Base-by-base conservation (phyloP, 805 yeast genomes). In the Brettanomyces nanus region DNA sequence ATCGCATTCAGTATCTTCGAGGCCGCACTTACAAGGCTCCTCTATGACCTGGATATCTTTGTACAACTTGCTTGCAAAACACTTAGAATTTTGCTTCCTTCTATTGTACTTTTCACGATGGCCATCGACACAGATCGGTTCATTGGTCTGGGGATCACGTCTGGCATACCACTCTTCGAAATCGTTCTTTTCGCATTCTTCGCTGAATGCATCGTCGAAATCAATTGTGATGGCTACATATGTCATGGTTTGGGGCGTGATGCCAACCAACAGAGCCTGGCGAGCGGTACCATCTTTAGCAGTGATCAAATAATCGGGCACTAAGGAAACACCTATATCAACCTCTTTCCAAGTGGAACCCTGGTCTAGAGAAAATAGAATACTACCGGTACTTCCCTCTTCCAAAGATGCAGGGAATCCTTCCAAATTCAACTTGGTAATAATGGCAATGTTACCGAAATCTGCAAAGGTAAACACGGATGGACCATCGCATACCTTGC, bases 211-310 rank as follows among this genome's bases (percentile, higher is more conserved):
- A 2, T 66, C 62, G 1, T 73, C 47, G 47, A 84, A 80, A 49
- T 82, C 82, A 35, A 82, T 47, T 0, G 71, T 46, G 42, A 56
- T 62, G 3, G 56, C 42, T 21, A 54, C 58, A 4, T 36, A 27
- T 19, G 40, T 41, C 1, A 46, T 34, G 3, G 44, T 45, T 10
- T 40, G 39, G 3, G 39, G 40, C n/a, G 45, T 46, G 1, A 59
- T 27, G 4, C 84, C 85, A 14, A 63, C 49, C 3, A 80, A 37
- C 13, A 80, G 44, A 45, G 85, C 75, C 38, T 69, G 71, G 25
- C 66, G 58, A 3, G 86, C 76, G 0, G 87, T 71, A 1, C 90
- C 85, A 58, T 85, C 95, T 13, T 74, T 67, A 0, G 85, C 72
- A 0, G 87, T 50, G 17, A 48, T 22, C 31, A 56, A 43, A 35